Evolutionary conservation across 129 eudicot species (phyloP), one percentile per base, ranked within the genome.

Genomic region (Tagetes patula): DNA sequence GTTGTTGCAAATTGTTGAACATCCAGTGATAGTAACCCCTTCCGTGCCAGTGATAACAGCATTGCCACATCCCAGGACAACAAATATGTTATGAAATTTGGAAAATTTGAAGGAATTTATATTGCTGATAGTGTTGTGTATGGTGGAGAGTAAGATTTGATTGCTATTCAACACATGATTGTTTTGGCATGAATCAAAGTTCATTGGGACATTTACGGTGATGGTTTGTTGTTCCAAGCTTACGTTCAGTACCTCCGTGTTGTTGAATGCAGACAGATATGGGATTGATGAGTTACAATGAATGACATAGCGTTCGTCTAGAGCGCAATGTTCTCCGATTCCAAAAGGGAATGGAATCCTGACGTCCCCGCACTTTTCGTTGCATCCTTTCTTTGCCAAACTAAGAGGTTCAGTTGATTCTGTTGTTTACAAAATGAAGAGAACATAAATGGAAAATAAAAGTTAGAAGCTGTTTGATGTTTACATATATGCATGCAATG

Each of bases 271-370:
- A 0, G 70, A 33, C 0, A 79, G 79, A 73, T 72, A 73, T 2
- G 75, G 69, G 62, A 12, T 58, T 2, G 74, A 63, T 34, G 58
- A 3, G 38, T 67, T 79, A 46, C 83, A 79, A 11, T 74, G 39
- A 1, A 79, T 12, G 6, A 31, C 37, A 56, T 66, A 79, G 70
- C 75, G 64, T 11, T 79, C 58, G 69, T 79, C 64, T 39, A 47
- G 10, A 4, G 73, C 45, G 39, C 76, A 70, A 39, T 31, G 4
- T 27, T 42, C 6, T 39, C 72, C 76, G 10, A 77, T 77, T 3
- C 81, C 81, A 20, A 77, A 77, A 11, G 81, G 81, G 39, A 60
- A 77, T n/a, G 65, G 62, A 52, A 77, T 77, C 36, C 10, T 4
- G 10, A 77, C 76, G 31, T 48, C 54, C 9, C 81, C 81, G 52